Conservation (phyloP, 768 basidiomycete species). For the Coprinellus aureogranulatus region DNA sequence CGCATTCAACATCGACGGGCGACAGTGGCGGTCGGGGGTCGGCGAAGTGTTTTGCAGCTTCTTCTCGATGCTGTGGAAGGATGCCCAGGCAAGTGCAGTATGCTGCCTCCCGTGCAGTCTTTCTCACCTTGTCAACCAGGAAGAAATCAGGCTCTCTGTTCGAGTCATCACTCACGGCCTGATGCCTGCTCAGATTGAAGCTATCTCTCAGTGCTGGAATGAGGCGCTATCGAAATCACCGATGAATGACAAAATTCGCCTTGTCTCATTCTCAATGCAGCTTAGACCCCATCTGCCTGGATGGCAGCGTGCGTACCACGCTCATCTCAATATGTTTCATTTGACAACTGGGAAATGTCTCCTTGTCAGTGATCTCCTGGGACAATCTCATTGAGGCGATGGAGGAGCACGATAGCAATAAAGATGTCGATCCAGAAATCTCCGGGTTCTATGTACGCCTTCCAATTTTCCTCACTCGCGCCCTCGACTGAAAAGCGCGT, state of each 20-base stretch:
- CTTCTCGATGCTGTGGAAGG: slow-evolving; percentile 63
- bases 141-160: slow-evolving; percentile 61
- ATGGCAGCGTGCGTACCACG: slow-evolving; percentile 54
- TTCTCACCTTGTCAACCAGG: slow-evolving; percentile 36
- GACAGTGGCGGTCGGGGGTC: slow-evolving; percentile 67
- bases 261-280: slow-evolving; percentile 64
- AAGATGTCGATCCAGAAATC: slow-evolving; percentile 29
- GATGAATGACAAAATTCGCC: slow-evolving; percentile 52
- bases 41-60: slow-evolving; percentile 57
- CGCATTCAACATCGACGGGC: slow-evolving; percentile 57
- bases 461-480: background rate
- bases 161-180: slow-evolving; percentile 59
- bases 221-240: slow-evolving; percentile 57
- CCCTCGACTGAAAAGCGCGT: background rate
- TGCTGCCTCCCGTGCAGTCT: background rate
- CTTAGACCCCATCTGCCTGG: slow-evolving; percentile 64
- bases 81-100: slow-evolving; percentile 48
- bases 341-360: background rate
- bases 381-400: slow-evolving; percentile 56
- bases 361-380: slow-evolving; percentile 66
- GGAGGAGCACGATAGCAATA: slow-evolving; percentile 50
- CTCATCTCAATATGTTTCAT: background rate
- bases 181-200: slow-evolving; percentile 62
- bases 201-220: slow-evolving; percentile 67
- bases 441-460: slow-evolving; percentile 38